Evolutionary conservation across 2,329 filamentous ascomycete species (phyloP).

Genomic region (Pseudogymnoascus sp.): DNA sequence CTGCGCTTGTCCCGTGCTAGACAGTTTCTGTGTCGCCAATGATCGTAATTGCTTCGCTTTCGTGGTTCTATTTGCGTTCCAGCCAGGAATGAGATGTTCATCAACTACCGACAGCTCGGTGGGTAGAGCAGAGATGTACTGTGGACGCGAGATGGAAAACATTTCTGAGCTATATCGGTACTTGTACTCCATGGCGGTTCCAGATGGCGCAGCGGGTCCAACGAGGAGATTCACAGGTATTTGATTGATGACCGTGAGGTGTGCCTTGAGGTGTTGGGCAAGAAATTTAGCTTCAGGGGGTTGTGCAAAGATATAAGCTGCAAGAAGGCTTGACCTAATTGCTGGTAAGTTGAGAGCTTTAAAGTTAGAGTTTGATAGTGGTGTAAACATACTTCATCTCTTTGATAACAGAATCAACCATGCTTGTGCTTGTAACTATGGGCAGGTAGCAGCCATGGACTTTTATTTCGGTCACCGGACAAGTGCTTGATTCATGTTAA

Average conservation of each 20-base stretch:
- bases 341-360: conserved; percentile 14
- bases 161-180: conserved; percentile 36
- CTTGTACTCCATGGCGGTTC: conserved; percentile 22
- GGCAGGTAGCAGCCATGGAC: conserved; percentile 34
- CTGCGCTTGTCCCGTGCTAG: conserved; percentile 29
- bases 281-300: conserved; percentile 50
- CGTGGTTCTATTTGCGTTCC: neutral
- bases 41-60: neutral
- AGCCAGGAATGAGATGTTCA: neutral
- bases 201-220: conserved; percentile 32
- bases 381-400: neutral
- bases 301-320: conserved; percentile 47
- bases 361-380: neutral
- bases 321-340: conserved; percentile 29
- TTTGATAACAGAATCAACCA: conserved; percentile 44
- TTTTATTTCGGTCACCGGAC: conserved; percentile 32
- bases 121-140: conserved; percentile 27
- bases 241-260: conserved; percentile 49
- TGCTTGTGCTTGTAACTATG: conserved; percentile 40
- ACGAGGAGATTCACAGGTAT: conserved; percentile 48
- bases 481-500: conserved; percentile 16
- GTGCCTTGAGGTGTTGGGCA: conserved; percentile 45
- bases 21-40: conserved; percentile 17
- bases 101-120: neutral
- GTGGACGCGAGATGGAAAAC: conserved; percentile 39